phyloP scores from a whole-genome alignment of 345 rosid genomes.

The Eucalyptus coolabah region DNA sequence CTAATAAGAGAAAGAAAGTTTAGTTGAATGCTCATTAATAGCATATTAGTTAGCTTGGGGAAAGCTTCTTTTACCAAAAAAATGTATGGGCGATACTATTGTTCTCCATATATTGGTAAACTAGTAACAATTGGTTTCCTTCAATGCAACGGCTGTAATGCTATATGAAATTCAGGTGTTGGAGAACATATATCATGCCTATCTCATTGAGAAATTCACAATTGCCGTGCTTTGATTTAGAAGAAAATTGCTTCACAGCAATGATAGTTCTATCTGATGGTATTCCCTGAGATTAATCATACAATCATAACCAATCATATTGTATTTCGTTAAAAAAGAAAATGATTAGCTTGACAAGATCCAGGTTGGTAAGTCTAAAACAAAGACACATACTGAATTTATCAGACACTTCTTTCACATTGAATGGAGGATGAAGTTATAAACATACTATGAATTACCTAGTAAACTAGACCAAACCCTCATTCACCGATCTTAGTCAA shows the following conservation, averaged over 20 bases:
- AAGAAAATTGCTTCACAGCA: slow-evolving; percentile 53
- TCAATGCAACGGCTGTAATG: slow-evolving; percentile 38
- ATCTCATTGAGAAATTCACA: slow-evolving; percentile 55
- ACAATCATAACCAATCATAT: too few species aligned
- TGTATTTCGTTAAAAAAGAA: too few species aligned
- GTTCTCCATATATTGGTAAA: slow-evolving; percentile 53
- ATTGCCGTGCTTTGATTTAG: slow-evolving; percentile 59
- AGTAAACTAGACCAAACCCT: slow-evolving; percentile 77
- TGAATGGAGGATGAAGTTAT: not conserved
- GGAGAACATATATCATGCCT: slow-evolving; percentile 59
- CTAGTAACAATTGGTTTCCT: slow-evolving; percentile 47
- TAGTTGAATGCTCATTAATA: not conserved
- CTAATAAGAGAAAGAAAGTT: not conserved
- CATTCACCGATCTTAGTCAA: slow-evolving; percentile 89
- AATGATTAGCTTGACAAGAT: not conserved
- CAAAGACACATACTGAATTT: too few species aligned
- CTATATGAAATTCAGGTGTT: slow-evolving; percentile 43
- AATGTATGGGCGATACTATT: slow-evolving; percentile 45
- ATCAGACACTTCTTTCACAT: too few species aligned
- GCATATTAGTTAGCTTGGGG: not conserved
- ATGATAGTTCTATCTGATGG: slow-evolving; percentile 33
- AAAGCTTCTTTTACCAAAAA: slow-evolving; percentile 21
- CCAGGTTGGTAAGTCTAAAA: not conserved
- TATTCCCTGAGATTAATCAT: slow-evolving; percentile 16
- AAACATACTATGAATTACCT: slow-evolving; percentile 19